phyloP scores from a whole-genome alignment of 2,329 filamentous ascomycete species.

The Lachnum nothofagi region DNA sequence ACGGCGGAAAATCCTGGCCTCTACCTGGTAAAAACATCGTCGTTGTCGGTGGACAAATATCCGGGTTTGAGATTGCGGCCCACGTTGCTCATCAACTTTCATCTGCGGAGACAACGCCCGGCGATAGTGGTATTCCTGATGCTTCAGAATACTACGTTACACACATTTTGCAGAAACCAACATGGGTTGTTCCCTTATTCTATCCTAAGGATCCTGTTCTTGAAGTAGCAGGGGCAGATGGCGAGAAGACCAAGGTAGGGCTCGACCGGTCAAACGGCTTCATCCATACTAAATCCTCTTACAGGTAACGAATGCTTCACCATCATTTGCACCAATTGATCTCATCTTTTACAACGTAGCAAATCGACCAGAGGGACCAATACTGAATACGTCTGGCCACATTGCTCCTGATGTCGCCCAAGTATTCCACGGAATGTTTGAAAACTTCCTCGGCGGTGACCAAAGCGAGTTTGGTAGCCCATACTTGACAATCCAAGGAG shows the following conservation, averaged over 20 bases:
- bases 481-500: slow-evolving; percentile 32
- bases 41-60: slow-evolving; percentile 77
- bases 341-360: slow-evolving; percentile 65
- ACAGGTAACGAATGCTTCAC: slow-evolving; percentile 37
- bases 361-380: slow-evolving; percentile 51
- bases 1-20: slow-evolving; percentile 27
- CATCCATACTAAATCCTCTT: slow-evolving; percentile 31
- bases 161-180: slow-evolving; percentile 64
- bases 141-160: slow-evolving; percentile 54
- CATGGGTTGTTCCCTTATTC: slow-evolving; percentile 64
- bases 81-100: slow-evolving; percentile 69
- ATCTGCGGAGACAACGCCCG: slow-evolving; percentile 51
- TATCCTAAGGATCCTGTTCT: slow-evolving; percentile 26
- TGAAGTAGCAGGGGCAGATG: slow-evolving; percentile 22
- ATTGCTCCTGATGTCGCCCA: slow-evolving; percentile 55
- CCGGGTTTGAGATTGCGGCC: slow-evolving; percentile 70
- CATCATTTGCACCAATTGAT: slow-evolving; percentile 68
- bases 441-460: slow-evolving; percentile 45
- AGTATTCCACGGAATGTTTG: slow-evolving; percentile 48
- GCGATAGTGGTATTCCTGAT: slow-evolving; percentile 36
- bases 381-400: slow-evolving; percentile 61
- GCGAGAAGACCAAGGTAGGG: slow-evolving; percentile 13
- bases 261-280: too few relatives aligned
- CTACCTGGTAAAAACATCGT: slow-evolving; percentile 55
- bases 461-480: slow-evolving; percentile 43